A percentile compares a stretch with the other conserved stretches of the same genome.
These are phyloP conservation scores for Trametes coccinea DNA, from an alignment of 768 basidiomycete species.

Conservation along the genomic window DNA sequence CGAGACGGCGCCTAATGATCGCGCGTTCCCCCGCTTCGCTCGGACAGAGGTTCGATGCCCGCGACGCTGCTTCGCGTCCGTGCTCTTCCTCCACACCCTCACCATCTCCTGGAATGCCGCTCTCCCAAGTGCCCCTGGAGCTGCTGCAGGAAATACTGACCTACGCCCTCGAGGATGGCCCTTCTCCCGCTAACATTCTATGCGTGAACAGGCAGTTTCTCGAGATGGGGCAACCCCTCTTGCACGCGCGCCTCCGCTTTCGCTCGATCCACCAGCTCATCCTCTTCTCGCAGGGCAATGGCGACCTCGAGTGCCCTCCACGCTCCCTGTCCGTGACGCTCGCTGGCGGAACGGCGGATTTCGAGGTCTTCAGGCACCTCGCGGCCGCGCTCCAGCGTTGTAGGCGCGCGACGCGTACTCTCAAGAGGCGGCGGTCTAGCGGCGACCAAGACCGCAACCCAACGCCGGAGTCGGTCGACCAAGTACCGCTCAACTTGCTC, in stretches of 20 bases:
- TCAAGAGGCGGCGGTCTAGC: neutral
- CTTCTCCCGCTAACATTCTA: constrained; percentile 23
- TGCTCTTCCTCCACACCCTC: neutral
- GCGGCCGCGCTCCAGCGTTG: constrained; percentile 31
- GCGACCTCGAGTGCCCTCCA: constrained; percentile 27
- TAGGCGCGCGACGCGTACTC: neutral
- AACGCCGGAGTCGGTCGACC: neutral
- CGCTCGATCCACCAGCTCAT: constrained; percentile 27
- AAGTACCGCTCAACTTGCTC: constrained; percentile 33
- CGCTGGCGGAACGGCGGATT: constrained; percentile 33
- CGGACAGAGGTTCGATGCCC: neutral
- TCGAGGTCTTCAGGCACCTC: constrained; percentile 32
- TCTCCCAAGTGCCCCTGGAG: constrained; percentile 25
- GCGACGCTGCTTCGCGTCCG: neutral
- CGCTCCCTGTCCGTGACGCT: constrained; percentile 32
- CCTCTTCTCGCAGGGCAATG: constrained; percentile 22
- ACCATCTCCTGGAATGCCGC: constrained; percentile 16
- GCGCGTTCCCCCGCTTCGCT: constrained; percentile 5
- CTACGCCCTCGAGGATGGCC: constrained; percentile 19
- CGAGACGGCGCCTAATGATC: no score
- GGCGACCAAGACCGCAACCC: neutral
- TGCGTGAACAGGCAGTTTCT: constrained; percentile 23
- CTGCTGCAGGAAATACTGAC: constrained; percentile 26
- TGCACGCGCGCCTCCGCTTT: constrained; percentile 31
- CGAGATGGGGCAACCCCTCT: constrained; percentile 21